Percentiles rank a stretch among this genome's conserved stretches.
Evolutionary conservation across 305 asterid genomes (phyloP).

Genomic region (Stenogyne calaminthoides): DNA sequence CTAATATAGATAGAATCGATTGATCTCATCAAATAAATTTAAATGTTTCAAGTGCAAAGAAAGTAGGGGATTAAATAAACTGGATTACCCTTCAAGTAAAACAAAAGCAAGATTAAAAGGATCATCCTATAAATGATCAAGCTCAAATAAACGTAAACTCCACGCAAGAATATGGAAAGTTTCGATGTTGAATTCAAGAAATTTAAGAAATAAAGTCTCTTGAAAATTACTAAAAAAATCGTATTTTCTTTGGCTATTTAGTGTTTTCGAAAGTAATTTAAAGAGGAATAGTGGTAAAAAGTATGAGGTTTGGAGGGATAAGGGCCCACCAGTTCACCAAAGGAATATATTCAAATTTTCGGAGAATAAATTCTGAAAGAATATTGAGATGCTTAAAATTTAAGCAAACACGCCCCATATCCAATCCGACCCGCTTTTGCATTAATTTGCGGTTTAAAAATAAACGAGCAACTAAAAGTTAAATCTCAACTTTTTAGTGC

Average conservation of each 20-base stretch:
- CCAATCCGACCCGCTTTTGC: slow-evolving; percentile 42
- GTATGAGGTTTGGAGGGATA: slow-evolving; percentile 25
- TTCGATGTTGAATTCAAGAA: not conserved
- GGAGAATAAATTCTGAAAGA: slow-evolving; percentile 66
- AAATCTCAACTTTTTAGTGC: slow-evolving; percentile 44
- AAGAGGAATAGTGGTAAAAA: slow-evolving; percentile 30
- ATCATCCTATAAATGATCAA: not conserved
- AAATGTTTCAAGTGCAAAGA: not conserved
- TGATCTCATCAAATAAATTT: not conserved
- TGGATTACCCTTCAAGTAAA: not conserved
- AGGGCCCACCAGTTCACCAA: slow-evolving; percentile 51
- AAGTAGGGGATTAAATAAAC: not conserved
- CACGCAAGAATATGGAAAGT: not conserved
- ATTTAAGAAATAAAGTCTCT: not conserved
- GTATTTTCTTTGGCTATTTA: not conserved
- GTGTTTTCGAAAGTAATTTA: slow-evolving; percentile 19
- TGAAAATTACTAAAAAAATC: not conserved
- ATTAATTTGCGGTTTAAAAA: slow-evolving; percentile 37
- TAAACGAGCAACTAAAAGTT: slow-evolving; percentile 44
- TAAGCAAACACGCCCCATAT: slow-evolving; percentile 62
- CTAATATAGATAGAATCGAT: not conserved
- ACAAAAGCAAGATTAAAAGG: not conserved
- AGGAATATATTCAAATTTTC: slow-evolving; percentile 66
- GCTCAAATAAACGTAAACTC: not conserved
- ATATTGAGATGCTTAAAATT: slow-evolving; percentile 75